phyloP scores from a whole-genome alignment of 345 rosid genomes.

The Arabis hirsuta region DNA sequence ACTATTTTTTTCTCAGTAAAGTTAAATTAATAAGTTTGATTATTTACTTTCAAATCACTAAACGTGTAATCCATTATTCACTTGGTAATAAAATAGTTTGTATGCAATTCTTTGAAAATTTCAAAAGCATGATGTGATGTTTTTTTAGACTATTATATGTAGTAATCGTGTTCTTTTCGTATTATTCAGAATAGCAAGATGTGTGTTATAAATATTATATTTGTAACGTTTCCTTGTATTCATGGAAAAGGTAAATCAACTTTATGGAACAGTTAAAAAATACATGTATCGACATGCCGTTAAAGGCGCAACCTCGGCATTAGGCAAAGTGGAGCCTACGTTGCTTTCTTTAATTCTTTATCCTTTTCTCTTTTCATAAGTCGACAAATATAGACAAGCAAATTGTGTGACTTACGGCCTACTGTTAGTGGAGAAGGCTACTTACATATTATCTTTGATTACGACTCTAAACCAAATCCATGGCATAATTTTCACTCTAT shows the following conservation, averaged over 20 bases:
- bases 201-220: too few relatives aligned
- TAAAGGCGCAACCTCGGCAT: constrained; percentile 13
- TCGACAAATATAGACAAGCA: constrained; percentile 29
- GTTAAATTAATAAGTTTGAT: too few relatives aligned
- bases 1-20: too few relatives aligned
- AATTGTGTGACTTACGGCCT: neutral
- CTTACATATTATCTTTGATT: constrained; percentile 6
- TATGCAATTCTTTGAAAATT: too few relatives aligned
- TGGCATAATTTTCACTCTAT: neutral
- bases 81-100: too few relatives aligned
- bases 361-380: neutral
- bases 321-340: constrained; percentile 29
- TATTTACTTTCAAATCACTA: too few relatives aligned
- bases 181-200: too few relatives aligned
- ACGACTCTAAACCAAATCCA: constrained; percentile 33
- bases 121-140: constrained; percentile 1
- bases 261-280: too few relatives aligned
- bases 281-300: constrained; percentile 32
- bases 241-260: too few relatives aligned
- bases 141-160: neutral
- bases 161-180: neutral
- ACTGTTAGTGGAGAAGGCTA: constrained; percentile 13
- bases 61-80: too few relatives aligned
- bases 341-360: constrained; percentile 7
- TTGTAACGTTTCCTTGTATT: too few relatives aligned